Evolutionary conservation across 75 land plant species (phyloP), one percentile per base, ranked within the genome.

Genomic region (Azolla pinnata): DNA sequence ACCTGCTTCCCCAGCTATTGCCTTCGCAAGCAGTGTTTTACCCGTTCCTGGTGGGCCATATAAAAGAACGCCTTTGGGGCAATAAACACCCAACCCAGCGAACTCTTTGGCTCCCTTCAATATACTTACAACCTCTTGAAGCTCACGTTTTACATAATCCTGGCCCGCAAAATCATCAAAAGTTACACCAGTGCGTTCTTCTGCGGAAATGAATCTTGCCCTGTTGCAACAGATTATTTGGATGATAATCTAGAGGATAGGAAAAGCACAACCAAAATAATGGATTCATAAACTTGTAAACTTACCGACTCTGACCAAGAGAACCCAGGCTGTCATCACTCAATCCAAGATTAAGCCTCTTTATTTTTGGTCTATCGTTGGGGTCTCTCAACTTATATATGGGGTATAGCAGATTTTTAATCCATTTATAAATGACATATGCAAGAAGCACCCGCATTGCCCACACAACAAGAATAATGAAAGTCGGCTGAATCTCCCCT

Each of bases 101-200:
- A 65, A 87, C 31, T 93, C 90, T 51, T 83, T 87, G 44, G 74
- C 80, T 72, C 86, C 81, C 59, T 79, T 93, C 35, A 93, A 70
- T 17, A 93, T 80, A n/a, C 72, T 61, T 17, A 93, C 98, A 79
- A 93, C 83, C 74, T 93, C 98, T 65, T 88, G 83, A 26, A 93
- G 66, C 73, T 93, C 96, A 54, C 86, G 69, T 62, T 93, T 93
- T 57, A 93, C 82, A 62, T 93, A 93, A 21, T 93, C 96, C 73
- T 93, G 96, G 24, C 98, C 98, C 63, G 96, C 98, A 81, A 93
- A 93, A 65, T 93, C 98, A 75, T 85, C 88, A 83, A 93, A 93
- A 57, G 98, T 88, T 30, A 93, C 90, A 51, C 98, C 98, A 44
- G 98, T 93, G 52, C 69, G 81, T 67, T 85, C 98, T 67, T 93